These are phyloP conservation scores for Xylaria bambusicola DNA, from an alignment of 495 filamentous ascomycete species.

Conservation along the genomic window DNA sequence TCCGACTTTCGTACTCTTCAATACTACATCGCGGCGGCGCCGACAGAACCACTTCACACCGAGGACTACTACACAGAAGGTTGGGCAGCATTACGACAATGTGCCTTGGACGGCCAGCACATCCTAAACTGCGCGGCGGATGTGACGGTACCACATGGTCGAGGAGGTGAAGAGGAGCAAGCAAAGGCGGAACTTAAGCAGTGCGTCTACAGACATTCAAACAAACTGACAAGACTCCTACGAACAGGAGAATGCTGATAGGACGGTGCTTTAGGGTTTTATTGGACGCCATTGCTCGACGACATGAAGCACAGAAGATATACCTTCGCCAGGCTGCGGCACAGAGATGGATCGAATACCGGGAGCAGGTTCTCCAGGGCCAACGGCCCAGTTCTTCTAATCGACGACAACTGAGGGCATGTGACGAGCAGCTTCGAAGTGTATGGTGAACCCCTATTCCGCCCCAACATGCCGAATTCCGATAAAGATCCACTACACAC, in stretches of 20 bases:
- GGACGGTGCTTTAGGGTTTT: constrained; percentile 59
- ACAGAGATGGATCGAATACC: constrained; percentile 76
- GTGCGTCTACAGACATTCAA: constrained; percentile 49
- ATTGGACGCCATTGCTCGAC: constrained; percentile 73
- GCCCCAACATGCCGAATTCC: neutral
- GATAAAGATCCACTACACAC: neutral
- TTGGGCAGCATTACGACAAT: constrained; percentile 74
- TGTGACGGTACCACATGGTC: constrained; percentile 62
- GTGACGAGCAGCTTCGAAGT: constrained; percentile 60
- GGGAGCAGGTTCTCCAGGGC: constrained; percentile 66
- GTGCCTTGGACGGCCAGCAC: constrained; percentile 70
- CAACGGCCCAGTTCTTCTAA: constrained; percentile 61
- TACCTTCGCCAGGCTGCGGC: constrained; percentile 78
- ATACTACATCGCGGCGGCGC: constrained; percentile 72
- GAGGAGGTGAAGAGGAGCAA: constrained; percentile 64
- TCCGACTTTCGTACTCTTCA: constrained; percentile 83
- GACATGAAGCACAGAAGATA: constrained; percentile 84
- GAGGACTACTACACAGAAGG: constrained; percentile 81
- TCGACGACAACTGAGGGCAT: constrained; percentile 56
- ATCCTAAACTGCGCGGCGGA: constrained; percentile 65
- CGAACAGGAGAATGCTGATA: constrained; percentile 23
- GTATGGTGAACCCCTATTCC: constrained; percentile 47
- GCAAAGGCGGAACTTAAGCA: constrained; percentile 74
- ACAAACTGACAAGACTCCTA: neutral
- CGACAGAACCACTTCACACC: constrained; percentile 55